phyloP scores from a whole-genome alignment of 2,329 filamentous ascomycete genomes.

The Zelopaecilomyces penicillatus region DNA sequence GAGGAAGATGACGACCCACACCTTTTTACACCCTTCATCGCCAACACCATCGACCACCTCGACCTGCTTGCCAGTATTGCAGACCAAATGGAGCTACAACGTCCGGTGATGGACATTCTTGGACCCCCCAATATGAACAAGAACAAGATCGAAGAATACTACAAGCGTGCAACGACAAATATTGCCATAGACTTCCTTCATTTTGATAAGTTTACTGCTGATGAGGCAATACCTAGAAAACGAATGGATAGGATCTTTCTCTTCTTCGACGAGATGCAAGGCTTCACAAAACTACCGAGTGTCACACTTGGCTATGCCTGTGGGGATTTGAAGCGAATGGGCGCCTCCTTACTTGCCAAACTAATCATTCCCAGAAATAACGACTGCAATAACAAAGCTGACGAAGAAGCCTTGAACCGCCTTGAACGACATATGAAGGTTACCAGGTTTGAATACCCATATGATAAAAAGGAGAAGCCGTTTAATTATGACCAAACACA shows the following conservation, averaged over 20 bases:
- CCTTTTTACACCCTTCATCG: conserved; percentile 13
- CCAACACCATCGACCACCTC: conserved; percentile 13
- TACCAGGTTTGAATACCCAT: background rate
- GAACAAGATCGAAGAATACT: background rate
- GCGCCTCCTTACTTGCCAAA: conserved; percentile 12
- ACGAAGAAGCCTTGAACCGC: background rate
- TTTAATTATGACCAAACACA: too few species aligned
- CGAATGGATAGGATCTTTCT: conserved; percentile 9
- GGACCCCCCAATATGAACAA: background rate
- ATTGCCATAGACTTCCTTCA: conserved; percentile 11
- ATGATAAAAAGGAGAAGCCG: background rate
- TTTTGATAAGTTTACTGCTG: conserved; percentile 13
- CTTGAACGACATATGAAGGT: background rate
- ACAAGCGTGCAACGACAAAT: background rate
- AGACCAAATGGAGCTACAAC: conserved; percentile 12
- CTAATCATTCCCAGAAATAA: conserved; percentile 12
- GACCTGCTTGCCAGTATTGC: conserved; percentile 14
- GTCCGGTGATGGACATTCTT: background rate
- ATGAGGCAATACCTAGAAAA: conserved; percentile 9
- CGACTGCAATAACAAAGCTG: background rate
- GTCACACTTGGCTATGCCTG: conserved; percentile 10
- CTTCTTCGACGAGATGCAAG: conserved; percentile 16
- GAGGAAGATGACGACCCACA: too few species aligned
- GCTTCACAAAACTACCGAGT: background rate
- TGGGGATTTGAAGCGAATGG: conserved; percentile 17